Evolutionary conservation across 495 filamentous ascomycete genomes (phyloP), one percentile per base, ranked within the genome.

Genomic region (Podospora pseudopauciseta): DNA sequence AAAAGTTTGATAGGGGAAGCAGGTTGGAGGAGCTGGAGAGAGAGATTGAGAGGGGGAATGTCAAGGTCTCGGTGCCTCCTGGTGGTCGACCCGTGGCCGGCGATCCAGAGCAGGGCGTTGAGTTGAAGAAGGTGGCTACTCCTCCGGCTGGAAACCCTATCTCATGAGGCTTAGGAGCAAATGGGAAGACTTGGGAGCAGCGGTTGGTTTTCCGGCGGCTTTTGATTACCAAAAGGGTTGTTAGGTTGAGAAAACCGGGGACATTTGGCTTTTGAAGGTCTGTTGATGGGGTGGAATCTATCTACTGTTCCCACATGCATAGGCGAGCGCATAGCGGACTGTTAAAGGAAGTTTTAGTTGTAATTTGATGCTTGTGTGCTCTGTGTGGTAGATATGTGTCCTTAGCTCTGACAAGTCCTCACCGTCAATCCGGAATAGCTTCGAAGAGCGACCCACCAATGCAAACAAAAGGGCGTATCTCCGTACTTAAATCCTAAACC

Each of bases 21-120:
- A 74, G 82, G 49, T 72, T 88, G 49, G 85, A 88, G 62, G 70
- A 80, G 59, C 67, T 88, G 18, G 72, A 80, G 73, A 75, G 77
- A 63, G 81, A 86, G 67, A 87, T 87, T 69, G 84, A 86, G 77
- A 74, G 74, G 19, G 84, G 83, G 4, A 77, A 82, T 53, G 60
- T 84, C 58, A 83, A 81, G 72, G 79, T 82, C 20, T 49, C 39
- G 39, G 39, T 49, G 39, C 39, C 39, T 16, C 13, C 39, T 18
- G 39, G 39, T 11, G 39, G 39, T 49, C 39, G 9, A 16, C 39
- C 39, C 15, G 39, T 49, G 9, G 39, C 39, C 9, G 9, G 39
- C 2, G 39, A 49, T 16, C 39, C 39, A 49, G 39, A 49, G 9
- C 39, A 49, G 39, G 39, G 39, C 13, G 39, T 49, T 49, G 39